Conservation (phyloP, 169 alveolate genomes). For the Sarcocystis neurona region DNA sequence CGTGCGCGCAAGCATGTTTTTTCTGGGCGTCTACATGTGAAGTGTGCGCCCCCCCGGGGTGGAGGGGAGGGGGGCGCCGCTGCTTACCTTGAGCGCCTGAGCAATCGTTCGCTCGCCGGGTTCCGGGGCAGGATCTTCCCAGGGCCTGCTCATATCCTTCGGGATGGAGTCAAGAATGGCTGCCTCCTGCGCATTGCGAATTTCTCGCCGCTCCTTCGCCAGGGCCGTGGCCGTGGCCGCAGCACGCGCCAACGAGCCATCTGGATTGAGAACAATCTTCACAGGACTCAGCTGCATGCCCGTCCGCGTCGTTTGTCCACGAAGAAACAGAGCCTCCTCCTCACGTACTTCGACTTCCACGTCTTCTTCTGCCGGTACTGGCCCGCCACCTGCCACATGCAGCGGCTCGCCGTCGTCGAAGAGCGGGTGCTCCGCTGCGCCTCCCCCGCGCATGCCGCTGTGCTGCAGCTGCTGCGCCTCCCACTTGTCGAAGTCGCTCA, state of each 20-base stretch:
- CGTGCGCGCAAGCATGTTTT: not conserved
- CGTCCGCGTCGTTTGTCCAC: constrained; percentile 92
- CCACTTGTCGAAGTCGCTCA: constrained; percentile 71
- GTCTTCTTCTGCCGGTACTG: constrained; percentile 52
- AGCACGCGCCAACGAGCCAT: constrained; percentile 91
- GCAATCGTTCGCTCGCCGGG: constrained; percentile 88
- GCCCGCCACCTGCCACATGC: constrained; percentile 43
- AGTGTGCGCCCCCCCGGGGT: not conserved
- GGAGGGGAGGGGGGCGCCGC: too few relatives aligned
- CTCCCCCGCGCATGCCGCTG: constrained; percentile 54
- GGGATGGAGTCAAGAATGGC: constrained; percentile 85
- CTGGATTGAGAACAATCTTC: constrained; percentile 89
- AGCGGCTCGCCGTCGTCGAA: constrained; percentile 58
- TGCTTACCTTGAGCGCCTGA: constrained; percentile 38
- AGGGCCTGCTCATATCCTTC: constrained; percentile 85
- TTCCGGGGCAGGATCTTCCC: constrained; percentile 91
- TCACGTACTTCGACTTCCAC: constrained; percentile 64
- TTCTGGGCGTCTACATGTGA: too few relatives aligned
- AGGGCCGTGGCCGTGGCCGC: constrained; percentile 84
- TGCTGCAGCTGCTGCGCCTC: constrained; percentile 67
- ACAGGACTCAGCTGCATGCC: constrained; percentile 74
- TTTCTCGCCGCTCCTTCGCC: constrained; percentile 92
- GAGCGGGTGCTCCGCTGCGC: constrained; percentile 43
- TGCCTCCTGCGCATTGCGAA: constrained; percentile 81
- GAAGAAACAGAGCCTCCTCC: constrained; percentile 93